These are phyloP conservation scores for Aspergillus cejpii DNA, from an alignment of 2,329 filamentous ascomycete species.

Conservation along the genomic window DNA sequence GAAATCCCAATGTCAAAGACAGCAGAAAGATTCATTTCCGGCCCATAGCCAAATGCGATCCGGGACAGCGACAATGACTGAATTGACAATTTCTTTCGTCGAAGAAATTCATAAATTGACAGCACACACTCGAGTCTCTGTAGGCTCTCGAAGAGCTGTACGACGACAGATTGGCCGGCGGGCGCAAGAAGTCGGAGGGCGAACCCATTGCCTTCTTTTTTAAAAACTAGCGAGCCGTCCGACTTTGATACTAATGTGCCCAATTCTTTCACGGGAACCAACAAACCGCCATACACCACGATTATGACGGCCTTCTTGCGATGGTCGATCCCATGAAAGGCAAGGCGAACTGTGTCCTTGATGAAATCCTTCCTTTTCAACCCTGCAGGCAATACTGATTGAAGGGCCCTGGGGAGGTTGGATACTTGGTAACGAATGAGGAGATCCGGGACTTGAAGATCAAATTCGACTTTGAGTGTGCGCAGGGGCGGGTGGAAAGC, in stretches of 20 bases:
- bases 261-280: constrained; percentile 22
- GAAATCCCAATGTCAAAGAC: constrained; percentile 28
- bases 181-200: constrained; percentile 35
- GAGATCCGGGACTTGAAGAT: constrained; percentile 32
- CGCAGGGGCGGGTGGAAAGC: constrained; percentile 26
- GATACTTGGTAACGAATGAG: constrained; percentile 29
- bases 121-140: constrained; percentile 36
- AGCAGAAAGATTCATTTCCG: constrained; percentile 24
- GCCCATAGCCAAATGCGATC: constrained; percentile 33
- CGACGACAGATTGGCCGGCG: constrained; percentile 32
- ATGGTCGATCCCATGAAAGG: constrained; percentile 35
- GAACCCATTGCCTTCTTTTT: constrained; percentile 30
- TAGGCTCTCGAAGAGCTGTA: constrained; percentile 31
- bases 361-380: constrained; percentile 25
- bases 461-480: constrained; percentile 26
- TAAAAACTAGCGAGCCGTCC: constrained; percentile 31
- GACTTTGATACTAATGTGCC: constrained; percentile 21
- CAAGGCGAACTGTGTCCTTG: constrained; percentile 32
- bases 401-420: constrained; percentile 27
- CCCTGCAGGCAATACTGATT: constrained; percentile 23
- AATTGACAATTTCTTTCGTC: constrained; percentile 28
- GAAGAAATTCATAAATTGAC: constrained; percentile 31
- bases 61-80: constrained; percentile 32
- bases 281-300: constrained; percentile 33
- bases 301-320: constrained; percentile 28